These are phyloP conservation scores for Azolla pinnata DNA, from an alignment of 75 land plant genomes.

Conservation along the genomic window DNA sequence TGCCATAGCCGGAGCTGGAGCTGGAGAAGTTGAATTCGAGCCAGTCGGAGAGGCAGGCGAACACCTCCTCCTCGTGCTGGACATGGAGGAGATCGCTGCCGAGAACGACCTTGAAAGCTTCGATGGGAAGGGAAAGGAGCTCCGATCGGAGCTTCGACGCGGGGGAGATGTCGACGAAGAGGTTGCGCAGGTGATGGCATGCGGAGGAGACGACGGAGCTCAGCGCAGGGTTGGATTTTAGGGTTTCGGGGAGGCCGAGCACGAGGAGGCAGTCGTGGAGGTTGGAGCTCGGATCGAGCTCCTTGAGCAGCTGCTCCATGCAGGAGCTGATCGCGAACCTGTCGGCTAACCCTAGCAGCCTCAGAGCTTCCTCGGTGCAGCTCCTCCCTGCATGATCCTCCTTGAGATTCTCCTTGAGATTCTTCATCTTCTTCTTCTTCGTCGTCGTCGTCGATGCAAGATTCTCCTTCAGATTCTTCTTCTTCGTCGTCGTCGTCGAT, in stretches of 20 bases:
- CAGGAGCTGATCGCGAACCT: constrained; percentile 35
- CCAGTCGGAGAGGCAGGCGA: constrained; percentile 27
- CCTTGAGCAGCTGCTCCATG: constrained; percentile 26
- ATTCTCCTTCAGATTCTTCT: no score
- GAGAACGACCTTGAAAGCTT: constrained; percentile 30
- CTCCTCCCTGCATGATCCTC: no score
- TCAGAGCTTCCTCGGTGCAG: constrained; percentile 30
- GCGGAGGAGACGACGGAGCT: constrained; percentile 30
- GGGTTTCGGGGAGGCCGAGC: constrained; percentile 29
- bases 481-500: no score
- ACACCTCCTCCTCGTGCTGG: constrained; percentile 33
- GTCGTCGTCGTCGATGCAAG: no score
- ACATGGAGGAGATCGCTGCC: constrained; percentile 28
- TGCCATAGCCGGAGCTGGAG: no score
- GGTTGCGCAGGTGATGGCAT: constrained; percentile 22
- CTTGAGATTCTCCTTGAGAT: no score
- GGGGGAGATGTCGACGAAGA: constrained; percentile 24
- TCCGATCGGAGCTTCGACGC: constrained; percentile 22
- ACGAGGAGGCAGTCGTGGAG: constrained; percentile 22
- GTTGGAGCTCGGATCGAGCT: constrained; percentile 16
- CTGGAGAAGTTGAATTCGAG: no score
- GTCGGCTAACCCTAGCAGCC: constrained; percentile 26
- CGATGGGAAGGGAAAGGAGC: constrained; percentile 24
- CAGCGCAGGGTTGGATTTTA: constrained; percentile 20
- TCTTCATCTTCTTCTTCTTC: no score